Conservation (phyloP, 768 basidiomycete species). For the Calocera viscosa region DNA sequence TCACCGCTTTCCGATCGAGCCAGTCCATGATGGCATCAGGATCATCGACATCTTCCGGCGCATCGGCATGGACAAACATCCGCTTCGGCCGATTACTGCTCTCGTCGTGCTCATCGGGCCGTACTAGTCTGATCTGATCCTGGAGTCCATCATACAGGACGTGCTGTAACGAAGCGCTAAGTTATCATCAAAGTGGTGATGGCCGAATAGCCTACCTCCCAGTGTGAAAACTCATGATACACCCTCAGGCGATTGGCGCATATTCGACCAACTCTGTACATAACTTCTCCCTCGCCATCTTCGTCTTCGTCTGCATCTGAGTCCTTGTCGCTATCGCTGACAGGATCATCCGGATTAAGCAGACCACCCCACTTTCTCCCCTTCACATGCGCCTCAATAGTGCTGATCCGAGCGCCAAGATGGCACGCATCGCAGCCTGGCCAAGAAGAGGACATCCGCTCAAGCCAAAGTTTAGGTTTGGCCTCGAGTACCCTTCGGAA, state of each 20-base stretch:
- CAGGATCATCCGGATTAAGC: slow-evolving; percentile 15
- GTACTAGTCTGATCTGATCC: slow-evolving; percentile 47
- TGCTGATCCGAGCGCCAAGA: slow-evolving; percentile 57
- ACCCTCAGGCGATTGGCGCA: slow-evolving; percentile 56
- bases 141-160: slow-evolving; percentile 47
- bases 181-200: not conserved
- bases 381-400: slow-evolving; percentile 44
- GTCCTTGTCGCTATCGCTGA: slow-evolving; percentile 53
- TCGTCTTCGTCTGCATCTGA: slow-evolving; percentile 19
- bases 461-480: slow-evolving; percentile 52
- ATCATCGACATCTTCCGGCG: slow-evolving; percentile 54
- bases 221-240: slow-evolving; percentile 64
- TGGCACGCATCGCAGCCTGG: slow-evolving; percentile 75
- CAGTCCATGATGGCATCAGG: slow-evolving; percentile 74
- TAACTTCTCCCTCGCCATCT: slow-evolving; percentile 20
- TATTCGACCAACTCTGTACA: slow-evolving; percentile 50
- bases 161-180: slow-evolving; percentile 34
- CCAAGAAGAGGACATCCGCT: slow-evolving; percentile 41
- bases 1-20: slow-evolving; percentile 57
- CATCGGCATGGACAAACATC: slow-evolving; percentile 43
- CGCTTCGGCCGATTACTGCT: slow-evolving; percentile 20
- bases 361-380: slow-evolving; percentile 46
- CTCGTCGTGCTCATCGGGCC: slow-evolving; percentile 22
- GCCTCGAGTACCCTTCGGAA: slow-evolving; percentile 54
- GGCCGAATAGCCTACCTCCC: slow-evolving; percentile 46